Percentiles rank a stretch among this genome's conserved stretches.
These are phyloP conservation scores for Microcyclospora tardicrescens DNA, from an alignment of 2,329 filamentous ascomycete species.

Conservation along the genomic window DNA sequence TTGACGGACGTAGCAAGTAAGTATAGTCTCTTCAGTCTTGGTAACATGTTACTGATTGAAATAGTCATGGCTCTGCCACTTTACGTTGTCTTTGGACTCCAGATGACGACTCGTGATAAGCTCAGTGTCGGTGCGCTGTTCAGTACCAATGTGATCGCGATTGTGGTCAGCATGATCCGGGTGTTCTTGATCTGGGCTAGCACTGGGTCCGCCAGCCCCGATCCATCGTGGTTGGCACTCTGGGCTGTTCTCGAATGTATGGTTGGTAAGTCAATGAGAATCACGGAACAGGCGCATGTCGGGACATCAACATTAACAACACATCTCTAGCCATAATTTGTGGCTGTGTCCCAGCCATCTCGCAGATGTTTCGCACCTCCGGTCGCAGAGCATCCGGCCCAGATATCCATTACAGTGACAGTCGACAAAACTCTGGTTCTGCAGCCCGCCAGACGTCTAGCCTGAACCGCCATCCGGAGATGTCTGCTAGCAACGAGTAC, in stretches of 20 bases:
- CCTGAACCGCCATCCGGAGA: too few species aligned
- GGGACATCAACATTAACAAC: too few species aligned
- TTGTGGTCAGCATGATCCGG: conserved; percentile 2
- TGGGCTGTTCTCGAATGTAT: conserved; percentile 7
- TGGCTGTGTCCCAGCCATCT: conserved; percentile 6
- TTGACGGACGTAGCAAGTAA: conserved; percentile 3
- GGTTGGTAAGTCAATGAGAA: conserved; percentile 2
- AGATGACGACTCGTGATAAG: conserved; percentile 2
- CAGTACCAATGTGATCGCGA: conserved; percentile 3
- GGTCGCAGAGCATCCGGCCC: too few species aligned
- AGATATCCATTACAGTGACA: too few species aligned
- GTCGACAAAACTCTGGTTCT: too few species aligned
- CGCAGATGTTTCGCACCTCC: conserved; percentile 4
- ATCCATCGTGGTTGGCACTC: conserved; percentile 5
- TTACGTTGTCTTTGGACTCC: conserved; percentile 2
- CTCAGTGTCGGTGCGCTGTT: conserved; percentile 3
- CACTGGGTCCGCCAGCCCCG: conserved; percentile 3
- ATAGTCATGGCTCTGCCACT: conserved; percentile 5
- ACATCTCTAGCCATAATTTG: conserved; percentile 3
- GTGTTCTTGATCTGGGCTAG: conserved; percentile 5
- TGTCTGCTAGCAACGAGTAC: too few species aligned
- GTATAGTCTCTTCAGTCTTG: neutral
- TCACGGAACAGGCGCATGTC: too few species aligned
- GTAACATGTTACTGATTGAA: neutral
- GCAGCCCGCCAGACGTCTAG: too few species aligned